Conservation (phyloP, 257 asterid species). For the Parsonsia alboflavescens region DNA sequence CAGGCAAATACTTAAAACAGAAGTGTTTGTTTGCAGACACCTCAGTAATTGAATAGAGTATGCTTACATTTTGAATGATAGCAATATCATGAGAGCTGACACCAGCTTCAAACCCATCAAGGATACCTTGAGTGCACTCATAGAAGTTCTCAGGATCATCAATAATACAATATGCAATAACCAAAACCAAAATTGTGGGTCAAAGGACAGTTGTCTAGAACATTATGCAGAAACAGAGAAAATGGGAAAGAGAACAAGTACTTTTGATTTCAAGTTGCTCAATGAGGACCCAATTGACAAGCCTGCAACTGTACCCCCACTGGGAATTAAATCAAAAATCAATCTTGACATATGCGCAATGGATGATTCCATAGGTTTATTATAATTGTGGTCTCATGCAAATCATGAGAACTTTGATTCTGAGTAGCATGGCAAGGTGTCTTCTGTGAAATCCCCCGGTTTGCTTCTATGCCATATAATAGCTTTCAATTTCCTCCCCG, state of each 20-base stretch:
- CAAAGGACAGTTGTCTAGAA: conserved; percentile 2
- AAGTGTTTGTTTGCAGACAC: background rate
- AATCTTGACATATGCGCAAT: conserved; percentile 7
- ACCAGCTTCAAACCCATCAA: conserved; percentile 74
- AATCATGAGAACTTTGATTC: background rate
- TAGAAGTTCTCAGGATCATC: conserved; percentile 90
- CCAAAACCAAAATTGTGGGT: conserved; percentile 35
- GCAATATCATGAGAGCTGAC: conserved; percentile 73
- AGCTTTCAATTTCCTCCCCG: background rate
- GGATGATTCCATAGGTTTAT: background rate
- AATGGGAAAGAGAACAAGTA: conserved; percentile 23
- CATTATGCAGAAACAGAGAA: conserved; percentile 3
- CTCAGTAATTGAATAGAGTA: background rate
- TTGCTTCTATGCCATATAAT: background rate
- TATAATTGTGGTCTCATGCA: background rate
- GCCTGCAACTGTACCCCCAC: conserved; percentile 97
- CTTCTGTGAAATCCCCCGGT: background rate
- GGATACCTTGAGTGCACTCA: conserved; percentile 65
- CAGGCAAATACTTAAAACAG: background rate
- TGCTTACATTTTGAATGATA: conserved; percentile 64
- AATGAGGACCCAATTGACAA: conserved; percentile 70
- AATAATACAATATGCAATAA: conserved; percentile 76
- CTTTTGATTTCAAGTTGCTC: conserved; percentile 70
- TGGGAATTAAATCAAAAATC: conserved; percentile 30
- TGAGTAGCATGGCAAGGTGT: background rate